Percentiles rank a stretch among this genome's conserved stretches.
Evolutionary conservation across 2,329 filamentous ascomycete species (phyloP).

Genomic region (Laburnicola sp.): DNA sequence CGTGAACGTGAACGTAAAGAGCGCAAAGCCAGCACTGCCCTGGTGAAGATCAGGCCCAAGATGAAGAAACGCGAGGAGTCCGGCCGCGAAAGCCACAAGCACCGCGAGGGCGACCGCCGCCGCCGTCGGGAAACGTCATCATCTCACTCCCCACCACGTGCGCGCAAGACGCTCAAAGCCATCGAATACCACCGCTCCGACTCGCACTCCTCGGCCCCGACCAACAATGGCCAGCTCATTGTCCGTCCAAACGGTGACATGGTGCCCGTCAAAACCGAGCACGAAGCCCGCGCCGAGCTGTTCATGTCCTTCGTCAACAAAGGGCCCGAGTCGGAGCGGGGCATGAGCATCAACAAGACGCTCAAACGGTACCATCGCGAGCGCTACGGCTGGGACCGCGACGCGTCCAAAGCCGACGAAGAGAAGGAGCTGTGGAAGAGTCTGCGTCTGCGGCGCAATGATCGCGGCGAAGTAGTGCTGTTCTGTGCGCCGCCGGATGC

Average conservation of each 20-base stretch:
- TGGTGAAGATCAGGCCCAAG: slow-evolving; percentile 42
- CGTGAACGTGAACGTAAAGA: slow-evolving; percentile 43
- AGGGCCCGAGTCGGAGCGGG: slow-evolving; percentile 80
- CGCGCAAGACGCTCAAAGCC: slow-evolving; percentile 51
- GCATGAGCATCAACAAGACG: slow-evolving; percentile 88
- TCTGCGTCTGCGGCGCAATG: slow-evolving; percentile 78
- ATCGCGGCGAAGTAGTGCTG: slow-evolving; percentile 82
- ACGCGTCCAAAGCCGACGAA: slow-evolving; percentile 58
- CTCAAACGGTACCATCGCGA: slow-evolving; percentile 89
- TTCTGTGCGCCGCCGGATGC: slow-evolving; percentile 53
- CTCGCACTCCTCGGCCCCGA: slow-evolving; percentile 35
- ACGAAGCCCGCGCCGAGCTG: slow-evolving; percentile 61
- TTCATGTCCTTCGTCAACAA: slow-evolving; percentile 85
- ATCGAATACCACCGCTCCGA: slow-evolving; percentile 66
- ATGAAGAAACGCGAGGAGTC: slow-evolving; percentile 39
- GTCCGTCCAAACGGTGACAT: slow-evolving; percentile 37
- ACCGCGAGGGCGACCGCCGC: slow-evolving; percentile 27
- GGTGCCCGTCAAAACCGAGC: slow-evolving; percentile 27
- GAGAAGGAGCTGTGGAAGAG: slow-evolving; percentile 90
- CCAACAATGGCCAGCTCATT: slow-evolving; percentile 43
- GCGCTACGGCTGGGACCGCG: slow-evolving; percentile 48
- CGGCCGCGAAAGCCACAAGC: slow-evolving; percentile 25
- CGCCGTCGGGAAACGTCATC: slow-evolving; percentile 43
- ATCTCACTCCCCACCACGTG: slow-evolving; percentile 44
- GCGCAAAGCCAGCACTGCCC: slow-evolving; percentile 36